Base-by-base conservation (phyloP, 257 asterid species). In the Misopates orontium region DNA sequence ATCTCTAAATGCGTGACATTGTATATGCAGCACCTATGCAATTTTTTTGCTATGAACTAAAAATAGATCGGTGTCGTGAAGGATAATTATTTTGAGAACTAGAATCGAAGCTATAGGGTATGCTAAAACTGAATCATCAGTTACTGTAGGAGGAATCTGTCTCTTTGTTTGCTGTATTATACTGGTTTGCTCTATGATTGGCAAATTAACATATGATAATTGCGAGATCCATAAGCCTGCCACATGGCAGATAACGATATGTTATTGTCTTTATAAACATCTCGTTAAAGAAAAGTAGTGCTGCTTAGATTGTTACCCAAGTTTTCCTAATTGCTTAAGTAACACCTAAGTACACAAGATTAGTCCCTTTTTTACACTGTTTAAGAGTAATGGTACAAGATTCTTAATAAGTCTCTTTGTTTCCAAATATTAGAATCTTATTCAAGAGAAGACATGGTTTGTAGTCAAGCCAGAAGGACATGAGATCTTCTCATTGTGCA, bases 391-490 rank as follows among this genome's bases (percentile, higher is more conserved):
- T 45, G 20, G 8, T 36, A 3, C 11, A 14, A 45, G 51, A 45
- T 45, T 42, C 8, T 42, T 42, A 8, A 42, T 42, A 14, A 10
- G 1, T 42, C 48, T 42, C 48, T 1, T 18, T 45, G 18, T 45
- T 36, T 8, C 51, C n/a, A 42, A 42, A 10, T 42, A 42, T 10
- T 14, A 52, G 28, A 52, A 52, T 20, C 60, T 54, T 15, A 24
- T 54, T 21, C 39, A 1, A 15, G 60, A 23, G 0, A 2, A 4
- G 11, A 24, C 13, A 18, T 19, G 11, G 59, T 11, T 18, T 49
- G 36, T 20, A 25, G 23, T 44, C 47, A 55, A 68, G 10, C 16
- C 9, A 9, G 67, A 68, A 56, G 51, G 47, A 22, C 73, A 47
- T 59, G 23, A 10, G 18, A 39, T 18, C 52, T 56, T 17, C 61